Percentiles rank a stretch among this genome's conserved stretches.
These are phyloP conservation scores for Penicillium italicum DNA, from an alignment of 2,329 filamentous ascomycete genomes.

Conservation along the genomic window DNA sequence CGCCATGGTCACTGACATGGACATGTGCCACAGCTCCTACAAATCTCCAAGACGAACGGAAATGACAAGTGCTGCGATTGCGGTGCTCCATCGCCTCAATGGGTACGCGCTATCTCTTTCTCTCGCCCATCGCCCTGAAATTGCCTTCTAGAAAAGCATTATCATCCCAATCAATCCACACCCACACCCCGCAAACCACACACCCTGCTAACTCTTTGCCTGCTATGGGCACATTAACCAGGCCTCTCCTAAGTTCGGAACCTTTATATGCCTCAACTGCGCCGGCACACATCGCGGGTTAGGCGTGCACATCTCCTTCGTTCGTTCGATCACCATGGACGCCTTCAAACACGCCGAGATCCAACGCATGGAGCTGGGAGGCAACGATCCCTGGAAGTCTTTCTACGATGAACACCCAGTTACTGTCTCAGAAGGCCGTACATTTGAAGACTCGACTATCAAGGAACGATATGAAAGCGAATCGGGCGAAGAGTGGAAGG, in stretches of 20 bases:
- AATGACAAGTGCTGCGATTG: constrained; percentile 96
- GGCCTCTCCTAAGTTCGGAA: constrained; percentile 89
- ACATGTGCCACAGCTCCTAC: constrained; percentile 62
- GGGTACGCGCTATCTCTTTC: constrained; percentile 57
- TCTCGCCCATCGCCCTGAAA: not conserved
- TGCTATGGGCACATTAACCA: constrained; percentile 27
- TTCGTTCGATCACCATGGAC: constrained; percentile 97
- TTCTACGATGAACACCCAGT: constrained; percentile 77
- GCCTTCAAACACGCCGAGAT: constrained; percentile 93
- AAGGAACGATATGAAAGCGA: constrained; percentile 86
- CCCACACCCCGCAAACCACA: not conserved
- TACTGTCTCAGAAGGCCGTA: constrained; percentile 63
- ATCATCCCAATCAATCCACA: not conserved
- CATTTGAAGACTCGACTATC: constrained; percentile 84
- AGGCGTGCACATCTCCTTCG: constrained; percentile 97
- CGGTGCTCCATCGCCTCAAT: constrained; percentile 92
- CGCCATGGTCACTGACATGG: constrained; percentile 12
- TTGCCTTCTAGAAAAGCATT: not conserved
- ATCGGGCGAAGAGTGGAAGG: constrained; percentile 92
- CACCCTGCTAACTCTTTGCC: constrained; percentile 1
- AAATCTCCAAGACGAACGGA: constrained; percentile 83
- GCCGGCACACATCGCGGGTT: constrained; percentile 91
- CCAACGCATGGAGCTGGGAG: constrained; percentile 86
- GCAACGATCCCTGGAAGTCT: constrained; percentile 79
- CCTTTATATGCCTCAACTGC: constrained; percentile 97